Evolutionary conservation across 1,284 basidiomycete species (phyloP).

Genomic region (Rhodotorula sp.): DNA sequence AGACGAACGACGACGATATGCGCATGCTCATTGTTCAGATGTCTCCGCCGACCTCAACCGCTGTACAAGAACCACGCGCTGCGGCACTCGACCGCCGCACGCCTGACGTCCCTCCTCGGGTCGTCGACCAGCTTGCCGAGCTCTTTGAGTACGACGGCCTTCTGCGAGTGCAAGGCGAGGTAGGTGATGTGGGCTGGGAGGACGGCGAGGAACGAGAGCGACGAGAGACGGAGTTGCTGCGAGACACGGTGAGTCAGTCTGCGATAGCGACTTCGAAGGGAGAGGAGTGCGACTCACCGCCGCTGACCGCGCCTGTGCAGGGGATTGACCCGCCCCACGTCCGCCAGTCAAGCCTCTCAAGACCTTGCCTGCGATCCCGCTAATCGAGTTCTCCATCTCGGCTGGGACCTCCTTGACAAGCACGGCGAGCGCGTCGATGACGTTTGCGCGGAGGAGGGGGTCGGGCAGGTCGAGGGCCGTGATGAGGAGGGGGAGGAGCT

Average conservation of each 20-base stretch:
- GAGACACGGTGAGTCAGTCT: background rate
- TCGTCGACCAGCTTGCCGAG: conserved; percentile 77
- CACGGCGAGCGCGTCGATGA: conserved; percentile 73
- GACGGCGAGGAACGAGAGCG: conserved; percentile 68
- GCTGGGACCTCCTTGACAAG: conserved; percentile 61
- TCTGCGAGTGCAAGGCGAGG: conserved; percentile 72
- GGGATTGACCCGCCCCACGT: background rate
- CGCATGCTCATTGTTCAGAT: background rate
- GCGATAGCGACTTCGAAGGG: background rate
- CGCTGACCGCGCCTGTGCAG: background rate
- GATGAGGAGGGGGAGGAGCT: conserved; percentile 86
- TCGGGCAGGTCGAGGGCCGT: conserved; percentile 77
- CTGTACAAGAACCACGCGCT: conserved; percentile 50
- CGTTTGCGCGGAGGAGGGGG: conserved; percentile 67
- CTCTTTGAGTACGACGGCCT: conserved; percentile 66
- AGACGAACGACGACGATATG: background rate
- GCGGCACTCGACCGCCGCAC: conserved; percentile 81
- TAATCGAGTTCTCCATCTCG: conserved; percentile 61
- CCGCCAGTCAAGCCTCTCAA: conserved; percentile 30
- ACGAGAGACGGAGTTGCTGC: conserved; percentile 70
- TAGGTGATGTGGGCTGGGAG: conserved; percentile 74
- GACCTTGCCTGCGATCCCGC: conserved; percentile 36
- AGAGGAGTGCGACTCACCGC: conserved; percentile 6
- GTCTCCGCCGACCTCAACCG: background rate
- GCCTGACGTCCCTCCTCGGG: conserved; percentile 71